Percentiles rank a stretch among this genome's conserved stretches.
These are phyloP conservation scores for Baorangia bicolor DNA, from an alignment of 768 basidiomycete species.

Conservation along the genomic window DNA sequence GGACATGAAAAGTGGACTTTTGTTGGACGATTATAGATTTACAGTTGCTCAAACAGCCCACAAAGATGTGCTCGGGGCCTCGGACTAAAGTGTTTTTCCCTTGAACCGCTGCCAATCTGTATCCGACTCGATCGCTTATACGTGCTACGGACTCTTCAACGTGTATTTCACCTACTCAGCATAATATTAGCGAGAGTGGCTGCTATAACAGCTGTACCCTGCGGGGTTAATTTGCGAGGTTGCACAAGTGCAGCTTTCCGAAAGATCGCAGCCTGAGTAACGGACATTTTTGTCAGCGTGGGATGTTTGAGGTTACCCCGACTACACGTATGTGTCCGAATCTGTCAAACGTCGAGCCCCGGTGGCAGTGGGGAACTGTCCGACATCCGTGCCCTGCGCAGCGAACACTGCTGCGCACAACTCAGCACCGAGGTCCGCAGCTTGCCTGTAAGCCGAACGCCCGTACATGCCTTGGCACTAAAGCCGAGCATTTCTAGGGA, in stretches of 20 bases:
- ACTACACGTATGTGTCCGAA: not conserved
- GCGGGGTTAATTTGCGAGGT: too few species aligned
- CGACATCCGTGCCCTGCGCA: not conserved
- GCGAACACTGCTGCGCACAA: constrained; percentile 5
- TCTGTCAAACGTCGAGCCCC: too few species aligned
- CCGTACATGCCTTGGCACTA: not conserved
- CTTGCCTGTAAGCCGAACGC: not conserved
- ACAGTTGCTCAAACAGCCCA: not conserved
- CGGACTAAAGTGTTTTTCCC: not conserved
- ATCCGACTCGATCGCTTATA: too few species aligned
- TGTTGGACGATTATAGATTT: not conserved
- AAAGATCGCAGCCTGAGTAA: too few species aligned
- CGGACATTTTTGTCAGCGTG: not conserved
- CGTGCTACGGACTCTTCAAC: too few species aligned
- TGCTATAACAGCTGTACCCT: too few species aligned
- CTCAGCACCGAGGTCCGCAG: constrained; percentile 6
- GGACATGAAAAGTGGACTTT: not conserved
- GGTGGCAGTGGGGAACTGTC: too few species aligned
- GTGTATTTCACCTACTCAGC: too few species aligned
- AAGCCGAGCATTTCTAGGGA: constrained; percentile 2
- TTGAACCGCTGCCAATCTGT: too few species aligned
- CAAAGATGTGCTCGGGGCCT: not conserved
- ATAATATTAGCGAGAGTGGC: too few species aligned
- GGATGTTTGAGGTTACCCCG: not conserved
- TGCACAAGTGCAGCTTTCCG: too few species aligned